Evolutionary conservation across 768 basidiomycete species (phyloP).

Genomic region (Cubamyces sp.): DNA sequence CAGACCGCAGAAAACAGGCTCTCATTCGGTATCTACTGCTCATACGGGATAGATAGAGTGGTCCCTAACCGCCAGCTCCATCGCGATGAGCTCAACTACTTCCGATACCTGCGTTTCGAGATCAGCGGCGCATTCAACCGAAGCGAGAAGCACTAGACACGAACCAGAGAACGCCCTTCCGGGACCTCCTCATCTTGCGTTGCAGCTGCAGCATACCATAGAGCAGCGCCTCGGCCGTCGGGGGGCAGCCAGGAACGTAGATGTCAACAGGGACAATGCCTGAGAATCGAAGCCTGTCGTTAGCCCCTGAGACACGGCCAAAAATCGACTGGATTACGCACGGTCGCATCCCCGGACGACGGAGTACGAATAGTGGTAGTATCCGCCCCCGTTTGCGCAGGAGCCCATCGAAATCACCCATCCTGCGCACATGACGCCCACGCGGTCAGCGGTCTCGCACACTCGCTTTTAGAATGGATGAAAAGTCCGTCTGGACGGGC

Average conservation of each 20-base stretch:
- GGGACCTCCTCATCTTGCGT: slow-evolving; percentile 90
- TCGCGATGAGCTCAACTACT: slow-evolving; percentile 25
- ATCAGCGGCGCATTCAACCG: not conserved
- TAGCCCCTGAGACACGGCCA: slow-evolving; percentile 16
- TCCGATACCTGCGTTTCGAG: slow-evolving; percentile 28
- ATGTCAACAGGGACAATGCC: slow-evolving; percentile 98
- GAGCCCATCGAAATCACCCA: slow-evolving; percentile 99
- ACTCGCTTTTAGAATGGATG: not conserved
- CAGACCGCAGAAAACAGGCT: slow-evolving; percentile 3
- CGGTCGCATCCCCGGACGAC: slow-evolving; percentile 98
- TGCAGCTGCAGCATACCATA: slow-evolving; percentile 97
- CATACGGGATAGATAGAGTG: slow-evolving; percentile 4
- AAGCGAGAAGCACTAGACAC: slow-evolving; percentile 17
- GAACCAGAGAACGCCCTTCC: slow-evolving; percentile 88
- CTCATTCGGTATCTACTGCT: slow-evolving; percentile 19
- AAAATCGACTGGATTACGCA: slow-evolving; percentile 42
- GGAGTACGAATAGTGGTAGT: slow-evolving; percentile 98
- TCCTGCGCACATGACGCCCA: slow-evolving; percentile 45
- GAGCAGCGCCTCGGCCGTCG: slow-evolving; percentile 94
- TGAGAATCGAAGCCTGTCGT: slow-evolving; percentile 34
- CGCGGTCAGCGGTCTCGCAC: not conserved
- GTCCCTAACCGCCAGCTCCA: slow-evolving; percentile 17
- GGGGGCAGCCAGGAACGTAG: slow-evolving; percentile 95
- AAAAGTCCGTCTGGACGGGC: not conserved
- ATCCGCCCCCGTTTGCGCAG: slow-evolving; percentile 97